Evolutionary conservation across 257 asterid genomes (phyloP).

Genomic region (Leonotis leonurus): DNA sequence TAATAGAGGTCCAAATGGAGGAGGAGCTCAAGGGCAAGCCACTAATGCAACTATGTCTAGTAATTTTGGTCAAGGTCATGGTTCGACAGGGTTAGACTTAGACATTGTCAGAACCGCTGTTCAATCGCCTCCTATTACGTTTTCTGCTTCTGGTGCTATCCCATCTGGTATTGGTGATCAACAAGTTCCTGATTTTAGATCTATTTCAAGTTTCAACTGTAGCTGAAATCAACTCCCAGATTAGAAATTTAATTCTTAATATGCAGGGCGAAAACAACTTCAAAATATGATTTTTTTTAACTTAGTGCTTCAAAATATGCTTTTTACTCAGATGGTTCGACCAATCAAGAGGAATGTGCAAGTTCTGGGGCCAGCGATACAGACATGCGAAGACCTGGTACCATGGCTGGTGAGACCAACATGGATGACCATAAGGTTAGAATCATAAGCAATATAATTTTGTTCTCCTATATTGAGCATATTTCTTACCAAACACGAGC

Average conservation of each 20-base stretch:
- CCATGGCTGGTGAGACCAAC: constrained; percentile 4
- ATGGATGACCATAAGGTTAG: constrained; percentile 26
- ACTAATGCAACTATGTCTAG: constrained; percentile 27
- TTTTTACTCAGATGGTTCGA: constrained; percentile 29
- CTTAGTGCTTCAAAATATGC: neutral
- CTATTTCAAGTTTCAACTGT: constrained; percentile 18
- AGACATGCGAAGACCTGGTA: constrained; percentile 17
- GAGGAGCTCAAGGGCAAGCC: constrained; percentile 43
- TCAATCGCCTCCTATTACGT: constrained; percentile 32
- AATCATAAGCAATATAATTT: constrained; percentile 2
- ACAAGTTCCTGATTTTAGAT: constrained; percentile 29
- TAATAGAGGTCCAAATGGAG: constrained; percentile 43
- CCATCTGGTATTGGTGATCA: constrained; percentile 32
- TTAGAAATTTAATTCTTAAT: constrained; percentile 25
- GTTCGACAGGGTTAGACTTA: constrained; percentile 24
- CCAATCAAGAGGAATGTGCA: constrained; percentile 29
- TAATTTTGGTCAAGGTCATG: constrained; percentile 45
- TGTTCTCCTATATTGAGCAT: neutral
- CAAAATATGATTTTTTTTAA: too few relatives aligned
- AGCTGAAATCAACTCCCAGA: constrained; percentile 40
- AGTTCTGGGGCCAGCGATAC: constrained; percentile 24
- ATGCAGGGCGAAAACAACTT: constrained; percentile 18
- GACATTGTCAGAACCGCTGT: constrained; percentile 26
- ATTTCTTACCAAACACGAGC: constrained; percentile 13
- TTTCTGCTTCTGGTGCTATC: constrained; percentile 32